These are phyloP conservation scores for Ogataea naganishii DNA, from an alignment of 805 yeast genomes.

Conservation along the genomic window DNA sequence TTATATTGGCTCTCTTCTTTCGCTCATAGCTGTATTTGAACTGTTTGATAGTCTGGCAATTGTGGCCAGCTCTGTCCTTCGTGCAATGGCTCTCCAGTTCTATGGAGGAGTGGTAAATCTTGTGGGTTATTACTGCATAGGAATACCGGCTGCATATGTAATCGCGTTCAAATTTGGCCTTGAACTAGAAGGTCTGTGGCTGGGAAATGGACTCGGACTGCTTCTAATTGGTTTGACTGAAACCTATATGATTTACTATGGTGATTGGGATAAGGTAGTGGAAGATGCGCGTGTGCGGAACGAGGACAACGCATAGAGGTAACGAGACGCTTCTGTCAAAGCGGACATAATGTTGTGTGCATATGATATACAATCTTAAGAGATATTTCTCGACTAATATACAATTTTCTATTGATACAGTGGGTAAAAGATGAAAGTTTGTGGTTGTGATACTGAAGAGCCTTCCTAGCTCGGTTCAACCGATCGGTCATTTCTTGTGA, in stretches of 20 bases:
- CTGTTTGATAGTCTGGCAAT: constrained; percentile 64
- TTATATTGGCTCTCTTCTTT: constrained; percentile 47
- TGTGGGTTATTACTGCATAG: constrained; percentile 61
- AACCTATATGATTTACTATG: constrained; percentile 33
- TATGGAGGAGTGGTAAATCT: constrained; percentile 66
- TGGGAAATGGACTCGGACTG: constrained; percentile 63
- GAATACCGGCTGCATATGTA: constrained; percentile 56
- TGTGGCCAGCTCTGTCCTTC: constrained; percentile 61
- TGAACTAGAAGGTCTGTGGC: constrained; percentile 61
- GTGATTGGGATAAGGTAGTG: constrained; percentile 46
- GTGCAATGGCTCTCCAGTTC: constrained; percentile 72
- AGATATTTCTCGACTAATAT: too few species aligned
- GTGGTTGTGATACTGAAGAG: too few species aligned
- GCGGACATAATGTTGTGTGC: too few species aligned
- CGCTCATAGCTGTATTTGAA: constrained; percentile 58
- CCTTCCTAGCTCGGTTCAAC: too few species aligned
- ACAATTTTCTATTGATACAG: too few species aligned
- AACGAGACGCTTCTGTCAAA: too few species aligned
- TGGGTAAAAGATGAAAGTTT: too few species aligned
- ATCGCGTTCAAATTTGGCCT: constrained; percentile 43
- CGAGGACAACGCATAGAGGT: too few species aligned
- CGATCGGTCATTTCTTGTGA: too few species aligned
- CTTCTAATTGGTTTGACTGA: constrained; percentile 43
- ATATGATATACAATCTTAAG: too few species aligned
- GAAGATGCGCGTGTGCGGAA: constrained; percentile 17